A percentile compares a stretch with the other conserved stretches of the same genome.
Conservation (phyloP, 164 flowering plant species). For the Brasenia schreberi region DNA sequence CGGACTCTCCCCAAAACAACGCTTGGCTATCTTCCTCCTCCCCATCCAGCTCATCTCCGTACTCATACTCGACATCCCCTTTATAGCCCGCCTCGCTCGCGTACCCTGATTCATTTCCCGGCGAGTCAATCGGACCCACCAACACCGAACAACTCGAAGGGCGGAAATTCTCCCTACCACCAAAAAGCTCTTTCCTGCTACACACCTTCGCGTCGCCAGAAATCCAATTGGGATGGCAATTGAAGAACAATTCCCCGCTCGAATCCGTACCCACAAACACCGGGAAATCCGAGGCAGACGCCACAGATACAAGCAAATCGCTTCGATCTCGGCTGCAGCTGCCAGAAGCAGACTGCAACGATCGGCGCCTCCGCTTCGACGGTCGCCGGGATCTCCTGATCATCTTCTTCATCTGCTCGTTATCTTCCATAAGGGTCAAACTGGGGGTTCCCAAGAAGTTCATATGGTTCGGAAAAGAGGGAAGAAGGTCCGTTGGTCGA, state of each 20-base stretch:
- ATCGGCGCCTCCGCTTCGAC: slow-evolving; percentile 41
- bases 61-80: slow-evolving; percentile 84
- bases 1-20: slow-evolving; percentile 44
- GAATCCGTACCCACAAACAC: slow-evolving; percentile 77
- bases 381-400: slow-evolving; percentile 38
- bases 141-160: slow-evolving; percentile 7
- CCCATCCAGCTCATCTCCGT: slow-evolving; percentile 83
- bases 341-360: slow-evolving; percentile 78
- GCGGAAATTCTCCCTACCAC: slow-evolving; percentile 30
- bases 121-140: slow-evolving; percentile 25
- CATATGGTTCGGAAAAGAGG: slow-evolving; percentile 10
- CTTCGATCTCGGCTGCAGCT: slow-evolving; percentile 60
- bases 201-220: slow-evolving; percentile 54
- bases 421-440: slow-evolving; percentile 54
- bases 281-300: slow-evolving; percentile 56
- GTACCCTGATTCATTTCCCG: slow-evolving; percentile 80
- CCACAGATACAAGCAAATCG: slow-evolving; percentile 17
- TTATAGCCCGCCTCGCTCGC: slow-evolving; percentile 91
- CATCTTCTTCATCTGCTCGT: slow-evolving; percentile 17
- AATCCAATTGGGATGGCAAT: slow-evolving; percentile 56
- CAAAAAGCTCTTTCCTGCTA: slow-evolving; percentile 19
- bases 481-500: slow-evolving; percentile 31
- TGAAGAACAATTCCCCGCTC: slow-evolving; percentile 83
- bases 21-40: slow-evolving; percentile 68
- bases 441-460: slow-evolving; percentile 48